Evolutionary conservation across 495 filamentous ascomycete species (phyloP), one percentile per base, ranked within the genome.

Genomic region (Echria macrotheca): DNA sequence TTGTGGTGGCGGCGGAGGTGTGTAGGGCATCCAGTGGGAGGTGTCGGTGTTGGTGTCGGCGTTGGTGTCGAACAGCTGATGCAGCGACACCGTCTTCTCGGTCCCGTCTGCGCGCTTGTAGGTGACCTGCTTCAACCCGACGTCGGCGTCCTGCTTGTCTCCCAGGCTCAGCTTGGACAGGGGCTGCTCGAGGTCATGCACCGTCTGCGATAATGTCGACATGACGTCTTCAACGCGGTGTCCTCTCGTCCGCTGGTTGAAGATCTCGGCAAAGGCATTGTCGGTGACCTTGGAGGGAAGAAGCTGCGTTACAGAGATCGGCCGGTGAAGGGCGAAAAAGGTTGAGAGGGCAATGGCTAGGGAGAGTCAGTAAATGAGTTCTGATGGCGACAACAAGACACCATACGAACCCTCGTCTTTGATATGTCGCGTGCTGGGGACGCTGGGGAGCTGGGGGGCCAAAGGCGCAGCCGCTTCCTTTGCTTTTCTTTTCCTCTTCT

Each of bases 311-410:
- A 96, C 78, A 46, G 88, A 94, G 56, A 98, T 91, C 4, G 93
- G 93, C 44, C 93, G 81, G 72, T 98, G 89, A 52, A 91, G 85
- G 49, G 93, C 93, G 71, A 96, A 98, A 75, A 98, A 97, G 41
- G 84, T 85, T 5, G 91, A 89, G 24, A 95, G 73, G 53, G 83
- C 83, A 36, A 96, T 74, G 61, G 94, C 93, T 98, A 46, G 38
- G 21, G n/a, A 9, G 19, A 25, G 3, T 5, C 14, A 23, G 18
- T 31, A n/a, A 24, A 19, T 25, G 12, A 23, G 5, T 38, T 55
- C 14, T 50, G 15, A 22, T 35, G 19, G 15, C 18, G n/a, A 1
- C 4, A 15, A 8, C 9, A 36, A 47, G 57, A 7, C 35, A 17
- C n/a, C 41, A 53, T 22, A 69, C 76, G 52, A 62, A 91, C 87